Base-by-base conservation (phyloP, 1,284 basidiomycete genomes). In the Gomphus bonarii region DNA sequence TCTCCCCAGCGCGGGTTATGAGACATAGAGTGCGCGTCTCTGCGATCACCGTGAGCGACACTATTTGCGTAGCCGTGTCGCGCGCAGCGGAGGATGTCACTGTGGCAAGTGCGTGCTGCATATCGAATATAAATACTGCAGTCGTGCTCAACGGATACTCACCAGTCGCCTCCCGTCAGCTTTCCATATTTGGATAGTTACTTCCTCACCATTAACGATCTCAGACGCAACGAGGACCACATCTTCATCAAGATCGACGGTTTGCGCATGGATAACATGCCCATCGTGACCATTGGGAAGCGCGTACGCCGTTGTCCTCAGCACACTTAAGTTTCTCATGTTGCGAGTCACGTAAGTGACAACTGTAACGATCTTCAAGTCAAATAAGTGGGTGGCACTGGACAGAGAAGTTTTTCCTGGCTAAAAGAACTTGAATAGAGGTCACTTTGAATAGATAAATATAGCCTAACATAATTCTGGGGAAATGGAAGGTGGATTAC, bases 1-100 rank as follows among this genome's bases (percentile, higher is more conserved):
- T 89, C 64, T 94, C 91, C 50, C 92, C 92, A 5, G 81, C 79
- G 5, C 81, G 75, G 60, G 84, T 80, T 14, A 93, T 75, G 11
- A 85, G 67, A 9, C 77, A 80, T 10, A 94, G 69, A 3, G 75
- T 73, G 57, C 81, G 73, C 40, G 76, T 76, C 61, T 93, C 91
- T 11, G 83, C 73, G 20, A 91, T 72, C 54, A 86, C 78, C 54
- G 75, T 77, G 58, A 92, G 71, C 35, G 79, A 78, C 18, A 86
- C 69, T 12, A 87, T 74, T 65, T 86, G 77, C 30, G 53, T 70
- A 64, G 46, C 69, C 31, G 62, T 54, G 35, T 28, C 67, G 63
- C 3, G 64, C 65, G 71, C 18, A 69, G 64, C 49, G 70, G 62
- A 22, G 70, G 59, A n/a, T 67, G 65, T 36, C 65, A 62, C 22